A percentile compares a stretch with the other conserved stretches of the same genome.
These are phyloP conservation scores for Nicotiana tabacum DNA, from an alignment of 257 asterid genomes.

Conservation along the genomic window DNA sequence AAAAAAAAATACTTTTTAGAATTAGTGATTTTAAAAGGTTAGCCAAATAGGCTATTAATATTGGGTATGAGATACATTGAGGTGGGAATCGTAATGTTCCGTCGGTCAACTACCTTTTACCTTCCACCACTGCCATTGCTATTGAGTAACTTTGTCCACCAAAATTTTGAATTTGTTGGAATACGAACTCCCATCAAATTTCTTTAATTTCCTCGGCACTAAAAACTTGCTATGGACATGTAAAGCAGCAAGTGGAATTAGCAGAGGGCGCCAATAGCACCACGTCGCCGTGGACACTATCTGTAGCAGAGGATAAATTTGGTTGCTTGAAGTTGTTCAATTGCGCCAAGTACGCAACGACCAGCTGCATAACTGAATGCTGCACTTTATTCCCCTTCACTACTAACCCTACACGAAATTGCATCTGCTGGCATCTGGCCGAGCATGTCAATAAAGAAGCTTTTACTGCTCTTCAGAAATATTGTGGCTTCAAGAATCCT, in stretches of 20 bases:
- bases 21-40: accelerated
- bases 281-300: not conserved
- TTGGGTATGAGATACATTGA: too few relatives aligned
- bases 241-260: not conserved
- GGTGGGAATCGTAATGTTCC: too few relatives aligned
- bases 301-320: not conserved
- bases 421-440: not conserved
- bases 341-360: not conserved
- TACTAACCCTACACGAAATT: too few relatives aligned
- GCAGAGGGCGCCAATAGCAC: not conserved
- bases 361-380: not conserved
- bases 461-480: not conserved
- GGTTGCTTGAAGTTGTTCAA: not conserved
- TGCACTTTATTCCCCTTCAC: not conserved
- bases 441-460: not conserved
- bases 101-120: too few relatives aligned
- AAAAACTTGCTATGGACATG: not conserved
- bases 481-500: not conserved
- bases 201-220: not conserved
- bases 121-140: too few relatives aligned
- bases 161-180: not conserved
- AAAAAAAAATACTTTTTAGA: too few relatives aligned
- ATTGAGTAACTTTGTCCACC: too few relatives aligned
- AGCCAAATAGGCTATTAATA: too few relatives aligned
- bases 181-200: not conserved